Evolutionary conservation across 192 early-diverging fungal genomes (phyloP).

Genomic region (Allomyces macrogynus): DNA sequence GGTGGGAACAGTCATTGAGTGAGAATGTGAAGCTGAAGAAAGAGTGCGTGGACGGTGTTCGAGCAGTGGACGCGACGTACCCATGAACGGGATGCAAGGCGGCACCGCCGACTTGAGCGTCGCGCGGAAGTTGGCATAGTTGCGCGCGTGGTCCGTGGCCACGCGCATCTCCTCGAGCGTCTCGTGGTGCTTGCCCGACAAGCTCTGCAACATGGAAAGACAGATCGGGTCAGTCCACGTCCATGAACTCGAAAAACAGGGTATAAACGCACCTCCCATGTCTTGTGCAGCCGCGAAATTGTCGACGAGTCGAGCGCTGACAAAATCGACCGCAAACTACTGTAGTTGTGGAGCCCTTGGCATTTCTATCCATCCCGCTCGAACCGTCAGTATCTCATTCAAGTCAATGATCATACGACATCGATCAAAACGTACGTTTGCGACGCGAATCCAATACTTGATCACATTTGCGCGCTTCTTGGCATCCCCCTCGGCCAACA

Average conservation of each 20-base stretch:
- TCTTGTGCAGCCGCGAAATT: conserved; percentile 22
- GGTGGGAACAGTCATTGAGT: too few species aligned
- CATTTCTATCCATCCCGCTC: conserved; percentile 5
- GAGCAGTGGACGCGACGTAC: too few species aligned
- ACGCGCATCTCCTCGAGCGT: conserved; percentile 13
- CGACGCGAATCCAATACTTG: conserved; percentile 67
- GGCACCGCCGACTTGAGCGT: conserved; percentile 8
- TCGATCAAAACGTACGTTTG: conserved; percentile 6
- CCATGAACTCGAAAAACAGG: too few species aligned
- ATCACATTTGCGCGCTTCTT: conserved; percentile 55
- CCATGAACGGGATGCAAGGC: conserved; percentile 25
- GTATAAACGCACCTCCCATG: conserved; percentile 14
- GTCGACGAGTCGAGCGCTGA: conserved; percentile 24
- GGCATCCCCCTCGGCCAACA: conserved; percentile 58
- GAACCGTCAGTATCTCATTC: too few species aligned
- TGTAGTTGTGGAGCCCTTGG: conserved; percentile 20
- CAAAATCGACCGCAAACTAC: conserved; percentile 21
- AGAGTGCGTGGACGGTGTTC: too few species aligned
- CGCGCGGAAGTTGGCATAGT: conserved; percentile 20
- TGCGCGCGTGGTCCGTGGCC: conserved; percentile 15
- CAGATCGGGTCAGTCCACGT: too few species aligned
- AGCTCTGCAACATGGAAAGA: too few species aligned
- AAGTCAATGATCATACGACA: too few species aligned
- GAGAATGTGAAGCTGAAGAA: not conserved
- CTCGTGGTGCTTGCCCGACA: conserved; percentile 13